Base-by-base conservation (phyloP, 1,284 basidiomycete species). In the Cryptococcus amylolentus region DNA sequence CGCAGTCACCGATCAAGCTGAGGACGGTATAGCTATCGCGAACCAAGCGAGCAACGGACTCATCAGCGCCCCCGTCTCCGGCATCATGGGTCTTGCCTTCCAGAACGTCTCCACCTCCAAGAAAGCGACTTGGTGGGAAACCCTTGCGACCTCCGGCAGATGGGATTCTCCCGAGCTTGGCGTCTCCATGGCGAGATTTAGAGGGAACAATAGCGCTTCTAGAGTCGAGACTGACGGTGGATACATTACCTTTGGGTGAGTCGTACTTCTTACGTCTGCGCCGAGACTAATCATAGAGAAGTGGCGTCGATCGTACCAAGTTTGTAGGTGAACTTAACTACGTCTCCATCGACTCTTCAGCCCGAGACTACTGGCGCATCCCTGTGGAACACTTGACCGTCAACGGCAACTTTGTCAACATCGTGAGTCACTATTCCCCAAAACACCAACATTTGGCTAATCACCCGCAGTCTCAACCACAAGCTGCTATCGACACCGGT, bases 251-350 rank as follows among this genome's bases (percentile, higher is more conserved):
- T 84, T 95, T 78, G 91, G 77, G 52, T 60, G 9, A 52, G 47
- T 53, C 9, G 39, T 44, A 23, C 49, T 14, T 26, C 16, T 16
- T 46, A 12, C 16, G 10, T 20, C 16, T 6, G 49, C 8, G 26
- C 4, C 6, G 20, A 5, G 49, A 4, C n/a, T 39, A 31, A 49
- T 23, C 35, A 9, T 7, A 18, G 16, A 6, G 39, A 18, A 61
- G 59, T 35, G 37, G 16, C 23, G 13, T 40, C 20, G 7, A 44
- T 13, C 26, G 5, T 47, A 13, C 4, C 16, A 26, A 26, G 23
- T 35, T 44, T 40, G 86, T 84, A 0, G 91, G 91, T 10, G 77
- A 84, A 41, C 87, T 95, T 58, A 88, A 92, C 67, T 93, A 86
- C 68, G 83, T 84, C 63, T 79, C 87, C 53, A 83, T 87, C 2